phyloP scores from a whole-genome alignment of 306 rosid species.

The Gillenia trifoliata region DNA sequence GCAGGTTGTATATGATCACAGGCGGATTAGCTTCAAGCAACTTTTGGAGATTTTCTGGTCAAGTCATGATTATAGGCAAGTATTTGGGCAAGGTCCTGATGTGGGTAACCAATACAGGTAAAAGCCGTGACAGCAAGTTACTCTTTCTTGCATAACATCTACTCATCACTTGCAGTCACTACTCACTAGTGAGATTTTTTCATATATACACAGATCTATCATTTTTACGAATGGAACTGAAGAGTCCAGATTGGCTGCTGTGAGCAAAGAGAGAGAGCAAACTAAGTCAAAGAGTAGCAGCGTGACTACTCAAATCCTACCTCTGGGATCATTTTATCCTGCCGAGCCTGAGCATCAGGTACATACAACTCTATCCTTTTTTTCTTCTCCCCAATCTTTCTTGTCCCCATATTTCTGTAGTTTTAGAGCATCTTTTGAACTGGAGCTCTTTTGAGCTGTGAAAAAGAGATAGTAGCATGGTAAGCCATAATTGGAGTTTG shows the following conservation, averaged over 20 bases:
- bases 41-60: constrained; percentile 85
- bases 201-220: constrained; percentile 55
- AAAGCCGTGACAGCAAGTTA: constrained; percentile 11
- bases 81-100: constrained; percentile 98
- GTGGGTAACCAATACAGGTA: constrained; percentile 94
- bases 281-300: constrained; percentile 64
- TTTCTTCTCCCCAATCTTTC: background rate
- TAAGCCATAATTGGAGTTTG: background rate
- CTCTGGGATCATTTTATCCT: constrained; percentile 60
- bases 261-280: constrained; percentile 84
- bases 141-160: constrained; percentile 7
- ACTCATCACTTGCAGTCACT: constrained; percentile 5
- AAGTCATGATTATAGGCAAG: constrained; percentile 90
- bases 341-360: constrained; percentile 98
- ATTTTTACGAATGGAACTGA: constrained; percentile 78
- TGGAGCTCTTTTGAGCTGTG: constrained; percentile 4
- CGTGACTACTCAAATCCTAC: constrained; percentile 79
- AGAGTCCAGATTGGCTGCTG: constrained; percentile 69
- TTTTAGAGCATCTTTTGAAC: background rate
- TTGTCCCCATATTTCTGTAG: background rate
- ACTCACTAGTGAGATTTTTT: background rate
- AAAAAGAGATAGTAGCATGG: background rate
- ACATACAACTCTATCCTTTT: constrained; percentile 6
- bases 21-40: constrained; percentile 51
- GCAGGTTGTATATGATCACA: constrained; percentile 86